Percentiles rank a stretch among this genome's conserved stretches.
Conservation (phyloP, 2,329 filamentous ascomycete species). For the Monilinia fructigena region DNA sequence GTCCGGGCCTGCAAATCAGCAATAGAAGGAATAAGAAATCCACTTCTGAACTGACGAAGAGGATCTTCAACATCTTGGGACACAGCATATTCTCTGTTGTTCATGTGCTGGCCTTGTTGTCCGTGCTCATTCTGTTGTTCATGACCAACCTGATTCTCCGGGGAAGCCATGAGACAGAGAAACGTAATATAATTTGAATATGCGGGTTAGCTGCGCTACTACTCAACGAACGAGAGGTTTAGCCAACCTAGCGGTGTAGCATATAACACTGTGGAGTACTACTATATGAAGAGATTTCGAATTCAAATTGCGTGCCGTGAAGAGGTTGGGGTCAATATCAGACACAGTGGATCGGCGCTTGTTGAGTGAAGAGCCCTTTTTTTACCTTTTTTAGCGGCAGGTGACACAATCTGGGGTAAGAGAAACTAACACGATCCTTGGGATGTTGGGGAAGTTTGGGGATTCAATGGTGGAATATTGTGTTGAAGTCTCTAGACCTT, state of each 20-base stretch:
- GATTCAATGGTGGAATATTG: constrained; percentile 9
- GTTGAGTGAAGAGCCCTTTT: constrained; percentile 6
- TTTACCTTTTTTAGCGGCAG: constrained; percentile 25
- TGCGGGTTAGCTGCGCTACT: constrained; percentile 25
- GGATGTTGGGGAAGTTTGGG: constrained; percentile 15
- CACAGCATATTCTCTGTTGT: constrained; percentile 37
- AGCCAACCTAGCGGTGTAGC: constrained; percentile 21
- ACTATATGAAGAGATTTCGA: constrained; percentile 10
- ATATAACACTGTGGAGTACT: background rate
- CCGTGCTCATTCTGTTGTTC: constrained; percentile 19
- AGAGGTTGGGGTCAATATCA: constrained; percentile 12
- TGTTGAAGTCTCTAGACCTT: constrained; percentile 1
- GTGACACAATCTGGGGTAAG: constrained; percentile 35
- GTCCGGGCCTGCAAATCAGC: constrained; percentile 59
- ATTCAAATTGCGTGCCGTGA: constrained; percentile 24
- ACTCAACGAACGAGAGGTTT: constrained; percentile 3
- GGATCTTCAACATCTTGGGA: constrained; percentile 59
- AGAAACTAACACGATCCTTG: constrained; percentile 19
- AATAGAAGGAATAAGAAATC: constrained; percentile 78
- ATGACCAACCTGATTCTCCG: constrained; percentile 24
- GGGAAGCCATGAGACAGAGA: constrained; percentile 28
- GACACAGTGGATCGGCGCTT: constrained; percentile 17
- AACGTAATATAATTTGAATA: constrained; percentile 32
- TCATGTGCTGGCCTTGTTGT: constrained; percentile 29
- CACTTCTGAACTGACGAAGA: constrained; percentile 59